These are phyloP conservation scores for Pseudogymnoascus sp. DNA, from an alignment of 2,329 filamentous ascomycete species.

Conservation along the genomic window DNA sequence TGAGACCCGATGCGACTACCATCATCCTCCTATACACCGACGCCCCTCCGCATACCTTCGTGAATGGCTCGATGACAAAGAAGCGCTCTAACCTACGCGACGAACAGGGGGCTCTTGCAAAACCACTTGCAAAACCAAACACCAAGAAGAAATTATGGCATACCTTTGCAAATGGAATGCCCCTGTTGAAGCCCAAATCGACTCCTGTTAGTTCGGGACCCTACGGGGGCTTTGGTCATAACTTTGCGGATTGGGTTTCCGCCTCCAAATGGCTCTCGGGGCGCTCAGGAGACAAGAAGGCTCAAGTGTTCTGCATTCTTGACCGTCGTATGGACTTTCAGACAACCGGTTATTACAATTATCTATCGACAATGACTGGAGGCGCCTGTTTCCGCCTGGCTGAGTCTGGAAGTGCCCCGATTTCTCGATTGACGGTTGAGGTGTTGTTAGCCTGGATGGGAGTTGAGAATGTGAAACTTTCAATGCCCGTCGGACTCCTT, in stretches of 20 bases:
- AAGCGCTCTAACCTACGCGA: background rate
- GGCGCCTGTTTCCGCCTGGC: background rate
- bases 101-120: background rate
- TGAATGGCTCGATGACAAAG: constrained; percentile 15
- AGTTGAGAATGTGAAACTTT: background rate
- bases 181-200: background rate
- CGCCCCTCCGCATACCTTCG: constrained; percentile 39
- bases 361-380: background rate
- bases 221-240: constrained; percentile 30
- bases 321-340: constrained; percentile 18
- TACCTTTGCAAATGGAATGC: background rate
- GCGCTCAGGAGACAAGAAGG: constrained; percentile 31
- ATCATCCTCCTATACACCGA: constrained; percentile 44
- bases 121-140: background rate
- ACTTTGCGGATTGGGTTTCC: constrained; percentile 40
- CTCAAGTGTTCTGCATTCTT: constrained; percentile 39
- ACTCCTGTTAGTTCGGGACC: background rate
- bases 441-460: constrained; percentile 1
- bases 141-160: background rate
- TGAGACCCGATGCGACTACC: constrained; percentile 42
- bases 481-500: background rate
- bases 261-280: constrained; percentile 29
- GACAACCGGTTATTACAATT: constrained; percentile 8
- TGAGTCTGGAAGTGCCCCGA: background rate
- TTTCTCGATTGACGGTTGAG: background rate